Conservation (phyloP, 257 asterid species). For the Marsdenia floribunda region DNA sequence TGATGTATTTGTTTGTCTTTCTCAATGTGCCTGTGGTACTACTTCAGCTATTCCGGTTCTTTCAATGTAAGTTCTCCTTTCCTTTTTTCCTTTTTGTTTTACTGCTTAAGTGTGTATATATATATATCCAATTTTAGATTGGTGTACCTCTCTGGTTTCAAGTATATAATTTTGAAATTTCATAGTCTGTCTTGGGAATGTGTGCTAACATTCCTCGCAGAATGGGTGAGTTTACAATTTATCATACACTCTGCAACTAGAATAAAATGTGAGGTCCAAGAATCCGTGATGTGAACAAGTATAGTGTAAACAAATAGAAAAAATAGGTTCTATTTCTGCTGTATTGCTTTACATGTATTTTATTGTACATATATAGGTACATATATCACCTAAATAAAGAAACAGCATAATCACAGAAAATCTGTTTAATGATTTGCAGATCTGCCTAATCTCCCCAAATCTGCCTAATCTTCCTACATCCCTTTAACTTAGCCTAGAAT, state of each 20-base stretch:
- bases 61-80: constrained; percentile 64
- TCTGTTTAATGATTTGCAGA: too few relatives aligned
- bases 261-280: neutral
- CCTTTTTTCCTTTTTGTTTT: neutral
- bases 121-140: neutral
- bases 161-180: neutral
- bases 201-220: too few relatives aligned
- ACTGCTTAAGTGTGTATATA: neutral
- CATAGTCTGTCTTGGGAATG: neutral
- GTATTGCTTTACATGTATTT: too few relatives aligned
- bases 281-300: neutral
- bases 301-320: too few relatives aligned
- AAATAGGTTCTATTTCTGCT: too few relatives aligned
- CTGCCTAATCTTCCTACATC: too few relatives aligned
- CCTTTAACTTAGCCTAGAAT: too few relatives aligned
- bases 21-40: constrained; percentile 25
- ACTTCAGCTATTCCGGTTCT: constrained; percentile 93
- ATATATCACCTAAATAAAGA: too few relatives aligned
- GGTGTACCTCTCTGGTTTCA: too few relatives aligned
- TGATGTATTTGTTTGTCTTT: constrained; percentile 17
- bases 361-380: too few relatives aligned
- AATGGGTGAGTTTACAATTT: neutral
- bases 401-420: too few relatives aligned
- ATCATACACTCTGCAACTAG: neutral
- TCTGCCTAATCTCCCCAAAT: too few relatives aligned